Percentiles rank a stretch among this genome's conserved stretches.
Conservation (phyloP, 768 basidiomycete genomes). For the Lactarius evosmus region DNA sequence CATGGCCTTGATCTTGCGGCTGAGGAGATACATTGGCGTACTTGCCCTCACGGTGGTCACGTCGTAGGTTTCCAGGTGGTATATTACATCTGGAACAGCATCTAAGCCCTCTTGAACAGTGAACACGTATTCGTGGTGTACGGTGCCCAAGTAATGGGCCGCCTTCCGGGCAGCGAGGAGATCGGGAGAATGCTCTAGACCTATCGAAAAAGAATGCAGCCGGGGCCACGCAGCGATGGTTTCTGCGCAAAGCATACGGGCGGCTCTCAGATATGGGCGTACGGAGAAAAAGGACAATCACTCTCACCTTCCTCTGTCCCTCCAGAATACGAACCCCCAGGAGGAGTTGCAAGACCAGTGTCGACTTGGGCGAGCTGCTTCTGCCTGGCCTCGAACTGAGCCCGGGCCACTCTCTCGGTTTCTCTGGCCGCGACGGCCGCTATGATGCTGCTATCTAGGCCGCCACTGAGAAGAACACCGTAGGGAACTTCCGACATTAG, state of each 20-base stretch:
- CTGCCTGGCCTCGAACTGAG: constrained; percentile 70
- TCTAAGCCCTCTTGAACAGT: constrained; percentile 98
- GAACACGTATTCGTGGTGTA: constrained; percentile 97
- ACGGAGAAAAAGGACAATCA: neutral
- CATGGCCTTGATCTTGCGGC: constrained; percentile 98
- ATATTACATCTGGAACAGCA: constrained; percentile 94
- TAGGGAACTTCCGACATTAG: constrained; percentile 99
- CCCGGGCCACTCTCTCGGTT: constrained; percentile 85
- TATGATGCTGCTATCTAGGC: constrained; percentile 93
- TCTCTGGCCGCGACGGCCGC: constrained; percentile 93
- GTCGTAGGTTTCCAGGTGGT: constrained; percentile 98
- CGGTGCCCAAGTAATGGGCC: constrained; percentile 88
- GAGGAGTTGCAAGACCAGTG: constrained; percentile 60
- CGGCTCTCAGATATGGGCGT: neutral
- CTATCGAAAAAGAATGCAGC: constrained; percentile 96
- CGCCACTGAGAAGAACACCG: constrained; percentile 93
- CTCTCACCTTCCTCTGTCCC: constrained; percentile 54
- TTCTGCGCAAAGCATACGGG: constrained; percentile 39
- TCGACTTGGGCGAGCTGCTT: constrained; percentile 50
- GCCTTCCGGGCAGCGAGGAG: constrained; percentile 91
- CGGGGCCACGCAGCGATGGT: constrained; percentile 89
- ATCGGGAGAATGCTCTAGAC: constrained; percentile 92
- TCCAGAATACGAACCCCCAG: constrained; percentile 34
- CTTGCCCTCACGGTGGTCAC: constrained; percentile 97
- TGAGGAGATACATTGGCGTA: constrained; percentile 98